Conservation (phyloP, 106 monocot genomes). For the Posidonia australis region DNA sequence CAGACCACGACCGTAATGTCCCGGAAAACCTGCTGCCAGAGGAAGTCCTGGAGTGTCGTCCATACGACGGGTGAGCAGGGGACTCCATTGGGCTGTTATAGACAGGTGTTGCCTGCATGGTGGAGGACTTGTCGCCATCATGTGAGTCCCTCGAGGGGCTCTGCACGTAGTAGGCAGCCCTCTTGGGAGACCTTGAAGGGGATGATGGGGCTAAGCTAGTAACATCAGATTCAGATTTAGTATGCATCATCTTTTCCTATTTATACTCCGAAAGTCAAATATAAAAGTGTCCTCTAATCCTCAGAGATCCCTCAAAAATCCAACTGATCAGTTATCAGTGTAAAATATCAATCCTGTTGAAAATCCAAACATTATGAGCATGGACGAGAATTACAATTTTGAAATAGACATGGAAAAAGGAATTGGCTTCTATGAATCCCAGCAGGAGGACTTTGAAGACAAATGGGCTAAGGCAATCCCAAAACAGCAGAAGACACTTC, state of each 20-base stretch:
- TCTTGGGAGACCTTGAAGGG: constrained; percentile 62
- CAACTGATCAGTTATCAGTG: background rate
- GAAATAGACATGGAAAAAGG: background rate
- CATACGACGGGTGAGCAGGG: constrained; percentile 55
- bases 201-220: constrained; percentile 86
- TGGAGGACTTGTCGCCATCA: constrained; percentile 76
- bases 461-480: background rate
- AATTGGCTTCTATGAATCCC: too few species aligned
- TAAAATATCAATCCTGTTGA: background rate
- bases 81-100: constrained; percentile 77
- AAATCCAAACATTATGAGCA: background rate
- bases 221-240: constrained; percentile 87
- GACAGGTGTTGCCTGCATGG: constrained; percentile 76
- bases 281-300: background rate
- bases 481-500: background rate
- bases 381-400: background rate
- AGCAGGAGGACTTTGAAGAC: too few species aligned
- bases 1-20: constrained; percentile 51
- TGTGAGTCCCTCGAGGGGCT: constrained; percentile 81
- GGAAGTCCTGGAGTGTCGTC: constrained; percentile 76
- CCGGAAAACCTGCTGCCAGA: constrained; percentile 88
- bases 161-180: constrained; percentile 73
- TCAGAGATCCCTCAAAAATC: background rate
- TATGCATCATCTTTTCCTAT: constrained; percentile 40
- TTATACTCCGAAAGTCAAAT: background rate